Evolutionary conservation across 2,329 filamentous ascomycete genomes (phyloP), one percentile per base, ranked within the genome.

Genomic region (Sarocladiaceae sp.): DNA sequence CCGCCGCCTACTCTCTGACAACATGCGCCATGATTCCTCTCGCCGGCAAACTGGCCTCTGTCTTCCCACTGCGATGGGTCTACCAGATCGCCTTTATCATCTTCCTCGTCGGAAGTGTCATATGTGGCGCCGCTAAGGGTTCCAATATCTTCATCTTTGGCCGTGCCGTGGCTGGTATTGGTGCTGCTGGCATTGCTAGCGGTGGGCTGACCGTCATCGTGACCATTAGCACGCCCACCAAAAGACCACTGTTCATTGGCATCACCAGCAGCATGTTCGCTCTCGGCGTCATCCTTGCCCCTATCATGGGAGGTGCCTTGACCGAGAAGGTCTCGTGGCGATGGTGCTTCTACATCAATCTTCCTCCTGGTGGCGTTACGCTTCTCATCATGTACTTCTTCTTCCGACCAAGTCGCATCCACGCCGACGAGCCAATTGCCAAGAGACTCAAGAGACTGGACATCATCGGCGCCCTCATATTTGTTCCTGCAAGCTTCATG

Each of bases 31-130:
- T 73, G 58, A 72, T 75, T 58, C 70, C 72, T 37, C 66, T 68
- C 15, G 75, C 69, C 67, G 74, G 74, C 50, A 78, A 78, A 51
- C 65, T 66, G 3, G 75, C 72, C 63, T 74, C 72, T 56, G 79
- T 77, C 62, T 82, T 82, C 57, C 66, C 72, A 11, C 70, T 81
- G 53, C 74, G 74, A 60, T 71, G 67, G 47, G 71, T 70, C 1
- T 83, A 77, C 59, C 65, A 82, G 3, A 31, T 64, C 22, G 64
- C 69, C 11, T 69, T 84, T 33, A 53, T 72, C 49, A 67, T 82
- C 51, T 81, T 84, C 52, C 78, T 81, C 60, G 52, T 81, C 4
- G 79, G 80, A n/a, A 75, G 70, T 29, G 62, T 79, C 23, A 70
- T 83, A 53, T 82, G 79, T 57, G 68, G 62, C 33, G 67, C 77